These are phyloP conservation scores for Anethum foeniculum DNA, from an alignment of 140 eudicot species.

Conservation along the genomic window DNA sequence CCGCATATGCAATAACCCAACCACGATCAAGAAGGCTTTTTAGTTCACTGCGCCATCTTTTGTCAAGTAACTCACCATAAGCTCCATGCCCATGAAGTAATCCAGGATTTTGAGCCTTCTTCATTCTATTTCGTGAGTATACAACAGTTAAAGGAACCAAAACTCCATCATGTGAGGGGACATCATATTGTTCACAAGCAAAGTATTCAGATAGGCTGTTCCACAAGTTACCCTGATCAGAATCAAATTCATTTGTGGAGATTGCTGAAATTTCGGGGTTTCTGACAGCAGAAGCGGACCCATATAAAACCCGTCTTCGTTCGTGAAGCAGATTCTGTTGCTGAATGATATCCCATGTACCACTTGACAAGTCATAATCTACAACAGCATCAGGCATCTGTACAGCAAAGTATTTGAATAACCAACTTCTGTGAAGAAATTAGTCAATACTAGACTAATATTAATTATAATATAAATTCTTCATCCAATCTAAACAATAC, in stretches of 20 bases:
- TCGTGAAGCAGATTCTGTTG: conserved; percentile 78
- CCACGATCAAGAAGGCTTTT: conserved; percentile 96
- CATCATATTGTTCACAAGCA: conserved; percentile 71
- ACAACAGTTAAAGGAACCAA: conserved; percentile 65
- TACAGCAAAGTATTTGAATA: conserved; percentile 5
- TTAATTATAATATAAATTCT: not conserved
- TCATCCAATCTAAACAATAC: not conserved
- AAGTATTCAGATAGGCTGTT: conserved; percentile 81
- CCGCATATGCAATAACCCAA: conserved; percentile 94
- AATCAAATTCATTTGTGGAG: conserved; percentile 15
- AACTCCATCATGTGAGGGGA: conserved; percentile 64
- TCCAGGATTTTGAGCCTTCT: conserved; percentile 55
- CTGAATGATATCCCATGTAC: conserved; percentile 72
- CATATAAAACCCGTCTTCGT: conserved; percentile 69
- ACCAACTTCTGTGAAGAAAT: not conserved
- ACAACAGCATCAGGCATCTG: conserved; percentile 98
- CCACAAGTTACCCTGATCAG: conserved; percentile 41
- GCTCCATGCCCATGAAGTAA: conserved; percentile 95
- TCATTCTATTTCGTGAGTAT: conserved; percentile 52
- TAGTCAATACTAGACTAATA: not conserved
- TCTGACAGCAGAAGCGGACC: conserved; percentile 41
- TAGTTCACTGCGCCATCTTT: conserved; percentile 79
- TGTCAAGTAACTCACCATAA: conserved; percentile 88
- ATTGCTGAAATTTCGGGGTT: conserved; percentile 16
- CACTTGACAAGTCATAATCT: conserved; percentile 64